Evolutionary conservation across 2,329 filamentous ascomycete genomes (phyloP).

Genomic region (Claviceps sp.): DNA sequence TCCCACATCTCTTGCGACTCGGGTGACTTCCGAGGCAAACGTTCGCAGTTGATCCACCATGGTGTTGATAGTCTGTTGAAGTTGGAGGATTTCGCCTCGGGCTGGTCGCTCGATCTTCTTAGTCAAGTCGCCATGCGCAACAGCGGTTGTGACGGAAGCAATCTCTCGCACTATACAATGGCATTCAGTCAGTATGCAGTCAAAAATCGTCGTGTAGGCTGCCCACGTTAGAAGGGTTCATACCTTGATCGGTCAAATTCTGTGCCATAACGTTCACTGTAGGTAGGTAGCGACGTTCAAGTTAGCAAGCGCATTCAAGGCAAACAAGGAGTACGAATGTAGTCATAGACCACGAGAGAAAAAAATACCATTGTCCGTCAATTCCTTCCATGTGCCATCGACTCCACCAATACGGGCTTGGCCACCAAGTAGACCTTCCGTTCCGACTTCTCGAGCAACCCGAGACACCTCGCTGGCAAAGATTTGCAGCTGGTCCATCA

Average conservation of each 20-base stretch:
- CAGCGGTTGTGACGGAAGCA: conserved; percentile 70
- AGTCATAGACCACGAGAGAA: not conserved
- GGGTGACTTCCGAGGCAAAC: conserved; percentile 73
- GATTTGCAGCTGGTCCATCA: conserved; percentile 96
- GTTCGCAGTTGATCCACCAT: conserved; percentile 80
- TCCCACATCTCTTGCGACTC: conserved; percentile 71
- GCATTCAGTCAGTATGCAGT: not conserved
- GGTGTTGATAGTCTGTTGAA: conserved; percentile 79
- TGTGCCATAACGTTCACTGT: conserved; percentile 73
- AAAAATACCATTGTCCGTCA: conserved; percentile 66
- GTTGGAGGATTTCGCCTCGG: conserved; percentile 67
- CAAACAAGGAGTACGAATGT: not conserved
- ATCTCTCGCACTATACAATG: conserved; percentile 57
- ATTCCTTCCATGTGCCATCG: conserved; percentile 93
- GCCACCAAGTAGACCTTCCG: conserved; percentile 84
- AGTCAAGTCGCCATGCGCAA: conserved; percentile 69
- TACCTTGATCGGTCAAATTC: conserved; percentile 64
- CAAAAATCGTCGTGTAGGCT: no score
- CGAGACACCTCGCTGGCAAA: conserved; percentile 95
- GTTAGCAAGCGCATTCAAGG: conserved; percentile 5
- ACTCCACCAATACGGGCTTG: conserved; percentile 90
- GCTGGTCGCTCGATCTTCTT: conserved; percentile 75
- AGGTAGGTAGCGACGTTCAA: conserved; percentile 6
- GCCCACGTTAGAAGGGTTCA: not conserved
- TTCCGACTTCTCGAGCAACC: conserved; percentile 89